These are phyloP conservation scores for Beauveria sp. DNA, from an alignment of 2,329 filamentous ascomycete genomes.

Conservation along the genomic window DNA sequence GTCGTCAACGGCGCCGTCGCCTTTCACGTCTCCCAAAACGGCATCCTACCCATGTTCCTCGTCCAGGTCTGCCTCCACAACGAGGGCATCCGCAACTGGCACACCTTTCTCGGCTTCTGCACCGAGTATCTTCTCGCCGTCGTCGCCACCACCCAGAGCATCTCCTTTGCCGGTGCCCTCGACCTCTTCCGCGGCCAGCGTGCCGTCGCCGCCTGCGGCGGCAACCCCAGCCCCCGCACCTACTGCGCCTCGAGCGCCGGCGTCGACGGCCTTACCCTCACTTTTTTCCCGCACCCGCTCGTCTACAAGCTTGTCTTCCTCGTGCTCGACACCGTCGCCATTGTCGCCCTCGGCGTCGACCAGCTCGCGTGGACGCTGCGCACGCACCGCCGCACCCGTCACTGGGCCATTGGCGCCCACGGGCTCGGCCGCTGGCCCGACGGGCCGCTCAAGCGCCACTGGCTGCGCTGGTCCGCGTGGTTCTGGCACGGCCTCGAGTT, in stretches of 20 bases:
- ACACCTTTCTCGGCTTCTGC: slow-evolving; percentile 32
- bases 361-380: slow-evolving; percentile 30
- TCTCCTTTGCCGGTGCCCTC: slow-evolving; percentile 27
- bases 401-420: slow-evolving; percentile 24
- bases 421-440: slow-evolving; percentile 25
- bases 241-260: slow-evolving; percentile 29
- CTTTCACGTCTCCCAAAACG: slow-evolving; percentile 30
- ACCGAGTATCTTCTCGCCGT: slow-evolving; percentile 30
- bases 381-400: slow-evolving; percentile 25
- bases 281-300: slow-evolving; percentile 30
- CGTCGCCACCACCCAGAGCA: slow-evolving; percentile 29
- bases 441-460: slow-evolving; percentile 21
- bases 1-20: slow-evolving; percentile 30
- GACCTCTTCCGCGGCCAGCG: slow-evolving; percentile 26
- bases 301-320: slow-evolving; percentile 31
- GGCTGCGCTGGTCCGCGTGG: slow-evolving; percentile 22
- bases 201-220: slow-evolving; percentile 24
- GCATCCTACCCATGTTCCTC: slow-evolving; percentile 30
- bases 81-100: slow-evolving; percentile 32
- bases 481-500: slow-evolving; percentile 29
- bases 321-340: slow-evolving; percentile 27
- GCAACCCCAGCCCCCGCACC: slow-evolving; percentile 30
- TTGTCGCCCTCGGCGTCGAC: slow-evolving; percentile 25
- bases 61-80: slow-evolving; percentile 30
- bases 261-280: slow-evolving; percentile 25